phyloP scores from a whole-genome alignment of 225 moss, liverwort and hornwort genomes.

The Neckera pumila region DNA sequence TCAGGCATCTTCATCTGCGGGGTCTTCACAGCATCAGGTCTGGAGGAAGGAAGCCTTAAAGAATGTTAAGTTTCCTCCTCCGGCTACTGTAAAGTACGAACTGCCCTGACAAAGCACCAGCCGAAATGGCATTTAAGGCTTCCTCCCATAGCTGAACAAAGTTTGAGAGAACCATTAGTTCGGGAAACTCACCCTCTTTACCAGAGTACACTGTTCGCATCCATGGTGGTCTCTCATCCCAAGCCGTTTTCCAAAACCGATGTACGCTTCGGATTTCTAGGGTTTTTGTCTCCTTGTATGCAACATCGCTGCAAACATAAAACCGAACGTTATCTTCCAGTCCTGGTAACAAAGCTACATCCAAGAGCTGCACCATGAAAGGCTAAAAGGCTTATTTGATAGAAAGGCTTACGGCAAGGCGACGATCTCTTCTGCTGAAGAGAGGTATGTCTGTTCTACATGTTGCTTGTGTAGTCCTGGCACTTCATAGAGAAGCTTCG shows the following conservation, averaged over 20 bases:
- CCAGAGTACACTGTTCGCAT: conserved; percentile 47
- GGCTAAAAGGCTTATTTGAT: neutral
- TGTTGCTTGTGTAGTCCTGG: neutral
- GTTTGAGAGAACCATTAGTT: neutral
- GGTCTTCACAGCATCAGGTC: neutral
- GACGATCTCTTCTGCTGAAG: neutral
- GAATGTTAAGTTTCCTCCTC: neutral
- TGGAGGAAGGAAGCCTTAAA: neutral
- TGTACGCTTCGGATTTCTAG: neutral
- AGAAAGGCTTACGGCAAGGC: conserved; percentile 10
- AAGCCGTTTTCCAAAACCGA: conserved; percentile 13
- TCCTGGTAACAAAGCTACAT: neutral
- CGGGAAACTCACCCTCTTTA: conserved; percentile 18
- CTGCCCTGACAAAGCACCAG: neutral
- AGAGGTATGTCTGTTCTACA: neutral
- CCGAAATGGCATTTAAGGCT: neutral
- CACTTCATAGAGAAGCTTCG: conserved; percentile 6
- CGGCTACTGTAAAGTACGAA: neutral
- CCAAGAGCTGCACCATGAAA: neutral
- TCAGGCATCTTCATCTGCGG: neutral
- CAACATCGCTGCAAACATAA: conserved; percentile 7
- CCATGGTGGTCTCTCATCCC: conserved; percentile 37
- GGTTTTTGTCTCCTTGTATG: neutral
- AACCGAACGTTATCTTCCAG: neutral
- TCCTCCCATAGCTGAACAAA: neutral